A percentile compares a stretch with the other conserved stretches of the same genome.
Evolutionary conservation across 2,329 filamentous ascomycete genomes (phyloP).

Genomic region (Ophiocordyceps camponoti-rufipedis): DNA sequence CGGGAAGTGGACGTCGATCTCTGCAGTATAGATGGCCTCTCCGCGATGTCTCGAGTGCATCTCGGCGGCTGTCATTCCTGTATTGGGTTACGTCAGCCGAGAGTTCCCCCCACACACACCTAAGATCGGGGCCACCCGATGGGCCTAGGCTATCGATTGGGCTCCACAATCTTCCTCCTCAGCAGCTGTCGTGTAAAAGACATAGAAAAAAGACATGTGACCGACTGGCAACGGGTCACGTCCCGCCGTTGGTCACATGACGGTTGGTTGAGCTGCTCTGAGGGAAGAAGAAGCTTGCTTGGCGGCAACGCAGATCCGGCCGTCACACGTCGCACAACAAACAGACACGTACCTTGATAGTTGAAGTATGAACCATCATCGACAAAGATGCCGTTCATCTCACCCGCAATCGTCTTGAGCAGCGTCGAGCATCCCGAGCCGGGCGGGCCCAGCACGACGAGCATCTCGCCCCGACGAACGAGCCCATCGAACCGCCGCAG

Average conservation of each 20-base stretch:
- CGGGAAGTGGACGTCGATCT: constrained; percentile 69
- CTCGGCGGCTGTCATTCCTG: constrained; percentile 47
- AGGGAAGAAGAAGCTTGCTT: too few species aligned
- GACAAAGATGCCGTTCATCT: constrained; percentile 63
- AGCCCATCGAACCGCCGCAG: constrained; percentile 49
- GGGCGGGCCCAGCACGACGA: constrained; percentile 56
- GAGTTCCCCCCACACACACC: too few species aligned
- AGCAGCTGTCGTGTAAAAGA: too few species aligned
- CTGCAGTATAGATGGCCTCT: constrained; percentile 74
- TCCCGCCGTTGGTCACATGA: too few species aligned
- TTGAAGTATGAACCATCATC: constrained; percentile 58
- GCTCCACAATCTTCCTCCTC: too few species aligned
- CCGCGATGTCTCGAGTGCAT: constrained; percentile 67
- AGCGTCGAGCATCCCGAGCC: constrained; percentile 68
- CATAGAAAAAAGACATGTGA: too few species aligned
- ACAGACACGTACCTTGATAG: constrained; percentile 24
- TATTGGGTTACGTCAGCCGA: constrained; percentile 1
- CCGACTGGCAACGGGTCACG: too few species aligned
- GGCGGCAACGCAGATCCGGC: too few species aligned
- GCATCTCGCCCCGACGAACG: constrained; percentile 54
- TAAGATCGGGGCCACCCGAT: too few species aligned
- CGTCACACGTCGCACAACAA: too few species aligned
- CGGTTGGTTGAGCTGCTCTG: too few species aligned
- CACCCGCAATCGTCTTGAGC: constrained; percentile 67
- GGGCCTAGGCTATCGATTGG: too few species aligned